Conservation (phyloP, 2,329 filamentous ascomycete genomes). For the Phaeophleospora eucalypticola region DNA sequence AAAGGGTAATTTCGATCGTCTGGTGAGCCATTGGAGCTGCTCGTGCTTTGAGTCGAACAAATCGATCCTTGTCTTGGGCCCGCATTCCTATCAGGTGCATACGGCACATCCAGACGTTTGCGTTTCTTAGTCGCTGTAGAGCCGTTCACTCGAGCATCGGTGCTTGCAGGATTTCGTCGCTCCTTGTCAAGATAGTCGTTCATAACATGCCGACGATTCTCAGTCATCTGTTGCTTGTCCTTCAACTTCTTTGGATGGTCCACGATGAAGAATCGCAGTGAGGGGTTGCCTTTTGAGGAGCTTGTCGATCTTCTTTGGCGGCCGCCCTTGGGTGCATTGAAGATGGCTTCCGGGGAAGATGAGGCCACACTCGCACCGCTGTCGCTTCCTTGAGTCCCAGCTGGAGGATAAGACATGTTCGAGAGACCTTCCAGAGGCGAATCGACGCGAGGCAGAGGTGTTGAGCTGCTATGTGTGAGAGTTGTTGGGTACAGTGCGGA, state of each 20-base stretch:
- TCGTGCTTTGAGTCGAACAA: background rate
- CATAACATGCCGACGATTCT: conserved; percentile 32
- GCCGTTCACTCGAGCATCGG: conserved; percentile 22
- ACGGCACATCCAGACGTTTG: conserved; percentile 7
- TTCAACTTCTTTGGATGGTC: conserved; percentile 27
- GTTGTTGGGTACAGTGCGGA: no score
- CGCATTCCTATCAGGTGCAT: background rate
- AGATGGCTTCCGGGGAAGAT: background rate
- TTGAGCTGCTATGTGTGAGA: no score
- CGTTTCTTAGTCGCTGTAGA: conserved; percentile 11
- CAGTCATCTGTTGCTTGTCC: conserved; percentile 26
- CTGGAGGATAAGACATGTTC: background rate
- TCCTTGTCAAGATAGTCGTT: conserved; percentile 31
- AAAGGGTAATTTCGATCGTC: background rate
- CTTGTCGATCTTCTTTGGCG: background rate
- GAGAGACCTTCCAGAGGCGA: background rate
- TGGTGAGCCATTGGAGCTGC: background rate
- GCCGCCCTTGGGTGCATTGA: background rate
- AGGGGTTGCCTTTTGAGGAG: background rate
- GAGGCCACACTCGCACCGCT: background rate
- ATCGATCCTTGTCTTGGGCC: background rate
- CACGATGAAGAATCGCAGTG: conserved; percentile 26
- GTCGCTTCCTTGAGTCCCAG: background rate
- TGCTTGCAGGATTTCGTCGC: conserved; percentile 23
- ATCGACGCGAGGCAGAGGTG: background rate